A percentile compares a stretch with the other conserved stretches of the same genome.
Conservation (phyloP, 169 alveolate genomes). For the Blepharisma undulans region DNA sequence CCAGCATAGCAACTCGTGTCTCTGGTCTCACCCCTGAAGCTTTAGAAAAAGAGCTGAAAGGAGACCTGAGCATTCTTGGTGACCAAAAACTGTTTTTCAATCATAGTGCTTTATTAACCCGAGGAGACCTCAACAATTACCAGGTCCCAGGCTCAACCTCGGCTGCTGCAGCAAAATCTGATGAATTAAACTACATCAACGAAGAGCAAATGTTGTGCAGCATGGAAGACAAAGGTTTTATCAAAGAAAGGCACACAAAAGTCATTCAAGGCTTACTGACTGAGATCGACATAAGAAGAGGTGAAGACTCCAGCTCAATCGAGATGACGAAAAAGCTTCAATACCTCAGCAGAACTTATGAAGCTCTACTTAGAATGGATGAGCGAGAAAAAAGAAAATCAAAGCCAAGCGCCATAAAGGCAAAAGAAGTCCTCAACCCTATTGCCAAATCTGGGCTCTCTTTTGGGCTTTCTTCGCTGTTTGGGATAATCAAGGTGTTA, state of each 20-base stretch:
- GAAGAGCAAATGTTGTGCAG: not conserved
- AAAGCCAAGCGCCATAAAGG: not conserved
- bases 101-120: no score
- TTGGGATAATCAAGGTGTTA: not conserved
- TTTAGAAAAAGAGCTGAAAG: not conserved
- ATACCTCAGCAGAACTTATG: conserved; percentile 19
- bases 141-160: no score
- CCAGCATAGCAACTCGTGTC: not conserved
- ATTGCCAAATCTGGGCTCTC: not conserved
- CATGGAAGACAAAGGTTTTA: not conserved
- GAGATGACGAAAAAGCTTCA: conserved; percentile 24
- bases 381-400: not conserved
- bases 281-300: not conserved
- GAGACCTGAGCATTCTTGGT: not conserved
- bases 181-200: not conserved
- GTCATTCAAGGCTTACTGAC: not conserved
- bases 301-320: not conserved
- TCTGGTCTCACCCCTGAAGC: not conserved
- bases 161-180: not conserved
- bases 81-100: no score
- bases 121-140: no score
- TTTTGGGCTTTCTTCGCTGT: not conserved
- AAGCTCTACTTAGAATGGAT: conserved; percentile 30
- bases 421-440: not conserved
- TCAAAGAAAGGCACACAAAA: not conserved